These are phyloP conservation scores for Tremellales sp. DNA, from an alignment of 1,284 basidiomycete species.

Conservation along the genomic window DNA sequence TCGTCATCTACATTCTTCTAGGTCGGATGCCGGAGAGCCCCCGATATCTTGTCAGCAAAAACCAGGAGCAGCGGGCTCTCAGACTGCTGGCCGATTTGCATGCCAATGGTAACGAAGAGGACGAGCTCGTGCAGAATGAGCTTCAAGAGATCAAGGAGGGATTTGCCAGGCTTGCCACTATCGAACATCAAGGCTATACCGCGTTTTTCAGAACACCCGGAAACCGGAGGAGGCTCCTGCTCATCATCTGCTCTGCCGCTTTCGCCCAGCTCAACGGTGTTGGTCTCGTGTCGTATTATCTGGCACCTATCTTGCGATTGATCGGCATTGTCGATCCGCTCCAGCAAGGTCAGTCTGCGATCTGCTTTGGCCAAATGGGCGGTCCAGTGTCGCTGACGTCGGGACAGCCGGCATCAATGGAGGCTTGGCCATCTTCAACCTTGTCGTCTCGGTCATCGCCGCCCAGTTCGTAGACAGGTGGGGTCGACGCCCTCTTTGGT, in stretches of 20 bases:
- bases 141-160: conserved; percentile 13
- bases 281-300: conserved; percentile 12
- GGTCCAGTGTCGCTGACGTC: too few species aligned
- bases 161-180: conserved; percentile 24
- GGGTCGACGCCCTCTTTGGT: conserved; percentile 37
- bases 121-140: conserved; percentile 20
- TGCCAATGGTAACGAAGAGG: conserved; percentile 17
- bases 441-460: conserved; percentile 27
- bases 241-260: conserved; percentile 49
- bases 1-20: neutral
- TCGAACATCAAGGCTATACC: conserved; percentile 11
- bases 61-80: conserved; percentile 30
- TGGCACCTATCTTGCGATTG: conserved; percentile 27
- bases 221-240: conserved; percentile 50
- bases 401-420: conserved; percentile 66
- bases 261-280: conserved; percentile 18
- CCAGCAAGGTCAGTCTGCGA: too few species aligned
- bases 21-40: conserved; percentile 15
- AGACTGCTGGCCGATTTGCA: conserved; percentile 27
- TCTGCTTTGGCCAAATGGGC: neutral
- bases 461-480: conserved; percentile 36
- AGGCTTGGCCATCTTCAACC: conserved; percentile 52
- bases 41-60: conserved; percentile 33
- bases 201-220: conserved; percentile 33
- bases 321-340: conserved; percentile 32